Percentiles rank a stretch among this genome's conserved stretches.
Conservation (phyloP, 768 basidiomycete genomes). For the Boletus vermiculosoides region DNA sequence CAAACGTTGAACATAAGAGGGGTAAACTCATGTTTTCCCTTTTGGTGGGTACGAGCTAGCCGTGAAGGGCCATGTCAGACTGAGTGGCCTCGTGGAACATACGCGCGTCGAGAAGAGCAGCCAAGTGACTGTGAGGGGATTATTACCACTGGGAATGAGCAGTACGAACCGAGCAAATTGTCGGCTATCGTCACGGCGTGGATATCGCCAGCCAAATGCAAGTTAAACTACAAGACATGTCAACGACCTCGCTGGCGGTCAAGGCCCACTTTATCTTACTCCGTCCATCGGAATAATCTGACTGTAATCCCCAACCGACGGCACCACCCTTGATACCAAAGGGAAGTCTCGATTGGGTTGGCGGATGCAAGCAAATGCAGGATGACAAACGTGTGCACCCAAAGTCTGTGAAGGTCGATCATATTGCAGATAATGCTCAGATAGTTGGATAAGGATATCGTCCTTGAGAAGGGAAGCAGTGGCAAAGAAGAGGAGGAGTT, state of each 20-base stretch:
- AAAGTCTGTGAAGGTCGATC: constrained; percentile 96
- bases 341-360: constrained; percentile 97
- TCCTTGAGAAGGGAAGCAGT: too few species aligned
- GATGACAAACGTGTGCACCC: constrained; percentile 89
- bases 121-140: constrained; percentile 38
- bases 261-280: constrained; percentile 37
- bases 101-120: constrained; percentile 93
- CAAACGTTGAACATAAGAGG: constrained; percentile 96
- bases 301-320: constrained; percentile 96
- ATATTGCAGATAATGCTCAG: too few species aligned
- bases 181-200: constrained; percentile 98
- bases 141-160: neutral
- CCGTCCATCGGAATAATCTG: constrained; percentile 99
- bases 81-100: constrained; percentile 98
- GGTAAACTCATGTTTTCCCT: constrained; percentile 92
- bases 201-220: constrained; percentile 95
- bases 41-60: constrained; percentile 88
- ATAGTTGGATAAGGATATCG: too few species aligned
- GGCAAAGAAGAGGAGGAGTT: too few species aligned
- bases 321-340: constrained; percentile 99
- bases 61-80: constrained; percentile 92
- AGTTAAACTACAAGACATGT: constrained; percentile 67
- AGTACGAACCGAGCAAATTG: constrained; percentile 76
- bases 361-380: constrained; percentile 93
- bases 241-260: neutral